Evolutionary conservation across 257 asterid species (phyloP), one percentile per base, ranked within the genome.

Genomic region (Pogostemon cablin): DNA sequence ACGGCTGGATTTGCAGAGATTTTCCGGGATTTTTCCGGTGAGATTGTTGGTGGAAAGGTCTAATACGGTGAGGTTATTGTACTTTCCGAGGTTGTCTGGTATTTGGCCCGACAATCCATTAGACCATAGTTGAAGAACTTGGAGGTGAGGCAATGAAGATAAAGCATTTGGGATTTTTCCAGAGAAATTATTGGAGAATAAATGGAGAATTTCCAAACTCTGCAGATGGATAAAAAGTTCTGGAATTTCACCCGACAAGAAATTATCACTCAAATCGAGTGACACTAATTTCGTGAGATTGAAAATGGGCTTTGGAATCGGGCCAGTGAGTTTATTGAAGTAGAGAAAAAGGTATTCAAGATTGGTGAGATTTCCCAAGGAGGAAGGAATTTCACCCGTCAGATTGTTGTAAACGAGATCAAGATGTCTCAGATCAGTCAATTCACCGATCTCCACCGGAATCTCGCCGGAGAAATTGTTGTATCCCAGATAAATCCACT

Each of bases 1-100:
- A 37, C 59, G 74, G 7, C 86, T 81, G 0, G 93, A 84, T 0
- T 74, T 44, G 34, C 98, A 92, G 0, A 92, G 67, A 57, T 35
- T 81, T 62, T 79, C 83, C 0, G 98, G 97, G 38, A 92, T 81
- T 73, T 83, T 75, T 32, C 97, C 96, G 0, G 82, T 75, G 75
- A 92, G 91, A 25, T 80, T 81, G 58, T 92, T 92, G 12, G 89
- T 84, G 42, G 98, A 92, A 46, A 92, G 96, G 80, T 92, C 98
- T 10, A 92, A 72, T 7, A 86, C 65, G 5, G 97, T 81, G 77
- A 92, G 96, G 40, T 92, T 90, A 44, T 81, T 86, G 10, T 49
- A 17, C 52, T 44, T 83, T 4, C 98, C 98, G 7, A 90, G 88
- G 41, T 81, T 79, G 39, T 43, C 1, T 0, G 98, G 98, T 6